Conservation (phyloP, 2,329 filamentous ascomycete genomes). For the Teratosphaeria pseudoeucalypti region DNA sequence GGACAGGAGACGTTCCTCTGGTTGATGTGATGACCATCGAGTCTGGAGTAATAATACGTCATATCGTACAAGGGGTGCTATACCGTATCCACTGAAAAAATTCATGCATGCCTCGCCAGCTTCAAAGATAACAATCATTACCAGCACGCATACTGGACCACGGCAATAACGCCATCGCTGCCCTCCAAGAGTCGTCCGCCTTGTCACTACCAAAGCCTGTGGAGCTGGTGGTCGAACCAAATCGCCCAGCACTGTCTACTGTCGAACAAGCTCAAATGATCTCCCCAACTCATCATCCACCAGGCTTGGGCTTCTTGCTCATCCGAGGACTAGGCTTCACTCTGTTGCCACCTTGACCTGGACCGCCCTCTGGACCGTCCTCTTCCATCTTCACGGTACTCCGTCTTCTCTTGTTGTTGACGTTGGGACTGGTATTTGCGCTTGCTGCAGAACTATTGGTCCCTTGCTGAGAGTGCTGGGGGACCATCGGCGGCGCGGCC, state of each 20-base stretch:
- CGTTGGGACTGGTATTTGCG: slow-evolving; percentile 49
- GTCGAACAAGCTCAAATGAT: neutral
- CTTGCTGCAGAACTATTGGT: slow-evolving; percentile 46
- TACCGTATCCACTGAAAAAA: neutral
- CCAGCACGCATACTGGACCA: neutral
- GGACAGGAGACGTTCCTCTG: neutral
- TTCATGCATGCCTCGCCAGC: neutral
- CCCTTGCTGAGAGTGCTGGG: slow-evolving; percentile 47
- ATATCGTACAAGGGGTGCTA: neutral
- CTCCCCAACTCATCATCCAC: slow-evolving; percentile 1
- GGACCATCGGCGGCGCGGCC: slow-evolving; percentile 43
- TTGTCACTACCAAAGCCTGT: neutral
- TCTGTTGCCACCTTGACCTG: slow-evolving; percentile 35
- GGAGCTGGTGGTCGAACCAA: neutral
- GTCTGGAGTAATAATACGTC: neutral
- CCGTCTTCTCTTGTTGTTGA: slow-evolving; percentile 49
- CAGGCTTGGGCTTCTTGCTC: slow-evolving; percentile 27
- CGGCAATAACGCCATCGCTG: neutral
- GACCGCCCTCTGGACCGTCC: slow-evolving; percentile 38
- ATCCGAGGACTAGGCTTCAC: slow-evolving; percentile 42
- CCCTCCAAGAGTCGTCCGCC: neutral
- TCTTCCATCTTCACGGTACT: slow-evolving; percentile 51
- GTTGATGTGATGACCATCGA: neutral
- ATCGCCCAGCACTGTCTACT: neutral
- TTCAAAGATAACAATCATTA: neutral